A percentile compares a stretch with the other conserved stretches of the same genome.
Conservation (phyloP, 495 filamentous ascomycete species). For the Penicillium goetzii region DNA sequence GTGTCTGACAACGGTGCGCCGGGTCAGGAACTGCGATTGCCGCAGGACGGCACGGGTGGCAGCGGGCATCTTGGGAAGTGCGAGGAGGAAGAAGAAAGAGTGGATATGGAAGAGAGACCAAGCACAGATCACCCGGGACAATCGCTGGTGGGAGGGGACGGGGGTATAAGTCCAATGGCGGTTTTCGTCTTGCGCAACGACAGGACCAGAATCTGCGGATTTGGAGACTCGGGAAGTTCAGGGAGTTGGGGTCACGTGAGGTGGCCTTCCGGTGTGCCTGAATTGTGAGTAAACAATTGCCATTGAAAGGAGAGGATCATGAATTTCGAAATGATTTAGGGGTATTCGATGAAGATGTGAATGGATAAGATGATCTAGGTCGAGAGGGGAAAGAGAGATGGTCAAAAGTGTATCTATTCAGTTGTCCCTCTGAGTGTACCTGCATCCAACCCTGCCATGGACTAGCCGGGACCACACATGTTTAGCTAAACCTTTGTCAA, state of each 20-base stretch:
- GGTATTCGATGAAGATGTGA: no score
- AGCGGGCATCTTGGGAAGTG: constrained; percentile 50
- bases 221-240: constrained; percentile 52
- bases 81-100: constrained; percentile 32
- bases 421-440: background rate
- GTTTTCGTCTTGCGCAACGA: constrained; percentile 45
- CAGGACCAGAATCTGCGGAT: constrained; percentile 49
- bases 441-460: background rate
- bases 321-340: background rate
- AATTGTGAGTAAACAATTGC: constrained; percentile 8
- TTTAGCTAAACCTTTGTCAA: background rate
- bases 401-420: background rate
- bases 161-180: constrained; percentile 47
- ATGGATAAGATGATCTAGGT: background rate
- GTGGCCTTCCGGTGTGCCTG: constrained; percentile 1
- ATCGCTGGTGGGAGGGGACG: constrained; percentile 40
- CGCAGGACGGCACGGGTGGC: constrained; percentile 64
- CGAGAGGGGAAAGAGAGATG: background rate
- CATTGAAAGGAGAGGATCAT: background rate
- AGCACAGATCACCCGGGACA: constrained; percentile 33
- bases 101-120: constrained; percentile 28
- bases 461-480: background rate
- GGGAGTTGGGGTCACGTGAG: constrained; percentile 41
- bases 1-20: constrained; percentile 60
- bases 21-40: constrained; percentile 61